Base-by-base conservation (phyloP, 2,329 filamentous ascomycete genomes). In the Colletotrichum coccodes region DNA sequence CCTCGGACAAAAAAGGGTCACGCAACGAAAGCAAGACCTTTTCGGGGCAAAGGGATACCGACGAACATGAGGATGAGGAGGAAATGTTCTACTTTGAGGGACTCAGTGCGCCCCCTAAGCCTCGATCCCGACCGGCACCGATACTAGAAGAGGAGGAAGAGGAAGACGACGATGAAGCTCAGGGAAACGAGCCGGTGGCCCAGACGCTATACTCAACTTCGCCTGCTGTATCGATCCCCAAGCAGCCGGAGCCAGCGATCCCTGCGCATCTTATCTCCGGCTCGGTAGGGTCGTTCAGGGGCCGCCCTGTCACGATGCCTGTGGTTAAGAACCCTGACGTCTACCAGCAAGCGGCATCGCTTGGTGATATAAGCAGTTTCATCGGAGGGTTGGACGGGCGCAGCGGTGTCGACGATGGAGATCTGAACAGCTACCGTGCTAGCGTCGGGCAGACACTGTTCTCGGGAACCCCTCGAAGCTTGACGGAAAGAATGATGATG, bases 201-300 rank as follows among this genome's bases (percentile, higher is more conserved):
- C 71, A 75, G 42, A 74, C 77, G 16, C 60, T 81, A 3, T 84
- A 81, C 70, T 80, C 82, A 28, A 83, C 81, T 12, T 85, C 84
- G 2, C 82, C 83, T 1, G 80, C 81, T n/a, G 78, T 86, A 57
- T 72, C 81, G 16, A 82, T 84, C 40, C 69, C 75, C 53, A 79
- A 77, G 62, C 73, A 74, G 30, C 68, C 74, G 46, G 65, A 73
- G 58, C 60, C 73, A n/a, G 72, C 70, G 42, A 76, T 70, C 30
- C 76, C 74, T 1, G 70, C 71, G 23, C 65, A 72, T 30, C 61
- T 72, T 11, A 68, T 70, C 36, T 62, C 79, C 26, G 80, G 81
- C 21, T 85, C 84, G 7, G 75, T 86, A 16, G 86, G 86, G 3
- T 88, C 86, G n/a, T 88, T 87, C 72, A 86, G 83, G 72, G 86